Base-by-base conservation (phyloP, 2,329 filamentous ascomycete species). In the Aotearoamyces nothofagi region DNA sequence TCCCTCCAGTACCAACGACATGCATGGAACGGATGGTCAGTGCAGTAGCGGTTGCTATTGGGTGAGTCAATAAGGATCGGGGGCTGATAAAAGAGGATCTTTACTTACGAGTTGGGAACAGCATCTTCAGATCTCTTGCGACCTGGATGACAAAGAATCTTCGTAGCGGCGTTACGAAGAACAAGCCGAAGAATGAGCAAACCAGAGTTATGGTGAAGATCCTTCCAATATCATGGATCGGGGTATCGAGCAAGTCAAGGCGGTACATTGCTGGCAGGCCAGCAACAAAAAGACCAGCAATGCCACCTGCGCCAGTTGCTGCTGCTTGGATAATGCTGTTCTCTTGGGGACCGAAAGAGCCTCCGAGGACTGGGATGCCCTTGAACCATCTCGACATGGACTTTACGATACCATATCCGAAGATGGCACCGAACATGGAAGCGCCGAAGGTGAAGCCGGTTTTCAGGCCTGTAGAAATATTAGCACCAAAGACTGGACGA, bases 91-190 rank as follows among this genome's bases (percentile, higher is more conserved):
- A 31, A 26, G 27, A n/a, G n/a, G n/a, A n/a, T n/a, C n/a, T n/a
- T n/a, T n/a, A n/a, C n/a, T n/a, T n/a, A 38, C 36, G 49, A 0
- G 66, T n/a, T n/a, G 69, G 69, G 49, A 73, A 74, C 32, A 73
- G 58, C 24, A 74, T 56, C 32, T 60, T 61, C 17, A 73, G 51
- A 49, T 74, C 67, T 7, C 68, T 57, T 3, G 67, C 67, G 9
- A 75, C 66, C 33, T 73, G 68, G 46, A 77, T 66, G 47, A 78
- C 65, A 55, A 76, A 78, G 55, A 78, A 77, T 44, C 73, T 74
- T 33, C 72, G 66, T 12, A 74, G 58, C 5, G 69, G 69, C 0
- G 68, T 70, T 27, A 65, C 64, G 38, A 73, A 70, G 47, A 71
- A 70, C 34, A 75, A 60, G 4, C 72, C 72, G 46, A 75, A 75